Conservation (phyloP, 371 early-diverging fungal species). For the Lichtheimia hyalospora region DNA sequence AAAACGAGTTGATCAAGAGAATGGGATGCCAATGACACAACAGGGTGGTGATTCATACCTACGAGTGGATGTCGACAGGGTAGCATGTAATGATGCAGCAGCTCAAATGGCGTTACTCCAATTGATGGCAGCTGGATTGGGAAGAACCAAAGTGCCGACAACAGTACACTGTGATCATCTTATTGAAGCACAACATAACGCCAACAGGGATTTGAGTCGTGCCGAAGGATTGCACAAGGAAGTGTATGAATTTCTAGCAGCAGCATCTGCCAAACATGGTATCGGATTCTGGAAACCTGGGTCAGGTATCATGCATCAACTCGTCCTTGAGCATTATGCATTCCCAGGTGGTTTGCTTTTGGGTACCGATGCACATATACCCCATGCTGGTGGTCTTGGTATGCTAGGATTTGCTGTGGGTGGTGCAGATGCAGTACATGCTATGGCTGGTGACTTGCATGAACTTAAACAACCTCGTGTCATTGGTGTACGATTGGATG, state of each 20-base stretch:
- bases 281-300: constrained; percentile 98
- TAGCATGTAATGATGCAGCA: constrained; percentile 97
- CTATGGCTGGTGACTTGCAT: constrained; percentile 97
- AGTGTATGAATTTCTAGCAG: constrained; percentile 91
- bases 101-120: constrained; percentile 97
- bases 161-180: constrained; percentile 97
- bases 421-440: constrained; percentile 46
- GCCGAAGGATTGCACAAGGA: constrained; percentile 90
- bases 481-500: constrained; percentile 87
- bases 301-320: constrained; percentile 97
- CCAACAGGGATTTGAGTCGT: constrained; percentile 79
- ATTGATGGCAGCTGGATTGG: constrained; percentile 92
- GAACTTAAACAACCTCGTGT: constrained; percentile 95
- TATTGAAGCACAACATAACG: constrained; percentile 91
- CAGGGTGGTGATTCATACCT: constrained; percentile 75
- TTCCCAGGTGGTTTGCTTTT: background rate
- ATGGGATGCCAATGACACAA: constrained; percentile 77
- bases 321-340: constrained; percentile 93
- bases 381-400: background rate
- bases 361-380: background rate
- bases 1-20: too few species aligned
- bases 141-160: constrained; percentile 87
- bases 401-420: background rate
- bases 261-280: constrained; percentile 88
- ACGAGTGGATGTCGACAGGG: constrained; percentile 91